A percentile compares a stretch with the other conserved stretches of the same genome.
Evolutionary conservation across 768 basidiomycete species (phyloP).

Genomic region (Podaxis carcinomalis): DNA sequence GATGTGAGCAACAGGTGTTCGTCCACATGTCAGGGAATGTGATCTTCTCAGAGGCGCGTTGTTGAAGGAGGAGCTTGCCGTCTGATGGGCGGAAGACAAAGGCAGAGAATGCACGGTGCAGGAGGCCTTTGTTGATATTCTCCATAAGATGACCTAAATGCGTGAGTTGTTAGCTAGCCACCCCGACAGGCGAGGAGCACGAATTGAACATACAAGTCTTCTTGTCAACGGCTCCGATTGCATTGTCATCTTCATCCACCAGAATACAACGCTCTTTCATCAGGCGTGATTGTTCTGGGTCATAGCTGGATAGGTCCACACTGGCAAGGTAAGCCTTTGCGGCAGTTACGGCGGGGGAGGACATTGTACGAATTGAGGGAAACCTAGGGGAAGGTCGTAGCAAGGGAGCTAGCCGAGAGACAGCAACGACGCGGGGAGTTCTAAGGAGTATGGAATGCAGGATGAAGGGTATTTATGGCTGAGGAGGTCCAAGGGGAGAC

Average conservation of each 20-base stretch:
- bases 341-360: constrained; percentile 59
- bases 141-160: constrained; percentile 90
- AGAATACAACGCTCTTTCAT: constrained; percentile 97
- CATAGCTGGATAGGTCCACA: constrained; percentile 81
- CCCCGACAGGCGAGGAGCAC: neutral
- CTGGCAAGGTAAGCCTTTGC: constrained; percentile 62
- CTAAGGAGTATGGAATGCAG: neutral
- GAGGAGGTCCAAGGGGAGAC: neutral
- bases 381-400: neutral
- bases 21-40: constrained; percentile 99
- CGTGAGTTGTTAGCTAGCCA: neutral
- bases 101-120: constrained; percentile 97
- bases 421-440: neutral
- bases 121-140: constrained; percentile 88
- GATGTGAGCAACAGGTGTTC: constrained; percentile 98
- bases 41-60: constrained; percentile 96
- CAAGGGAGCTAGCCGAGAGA: neutral
- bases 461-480: constrained; percentile 2
- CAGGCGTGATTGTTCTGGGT: constrained; percentile 86
- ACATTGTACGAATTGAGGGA: constrained; percentile 28
- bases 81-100: constrained; percentile 95
- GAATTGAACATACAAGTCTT: constrained; percentile 75
- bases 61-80: constrained; percentile 90
- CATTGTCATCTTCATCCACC: constrained; percentile 82
- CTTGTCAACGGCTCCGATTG: constrained; percentile 87